phyloP scores from a whole-genome alignment of 208 protist genomes.

The Novymonas esmeraldas region DNA sequence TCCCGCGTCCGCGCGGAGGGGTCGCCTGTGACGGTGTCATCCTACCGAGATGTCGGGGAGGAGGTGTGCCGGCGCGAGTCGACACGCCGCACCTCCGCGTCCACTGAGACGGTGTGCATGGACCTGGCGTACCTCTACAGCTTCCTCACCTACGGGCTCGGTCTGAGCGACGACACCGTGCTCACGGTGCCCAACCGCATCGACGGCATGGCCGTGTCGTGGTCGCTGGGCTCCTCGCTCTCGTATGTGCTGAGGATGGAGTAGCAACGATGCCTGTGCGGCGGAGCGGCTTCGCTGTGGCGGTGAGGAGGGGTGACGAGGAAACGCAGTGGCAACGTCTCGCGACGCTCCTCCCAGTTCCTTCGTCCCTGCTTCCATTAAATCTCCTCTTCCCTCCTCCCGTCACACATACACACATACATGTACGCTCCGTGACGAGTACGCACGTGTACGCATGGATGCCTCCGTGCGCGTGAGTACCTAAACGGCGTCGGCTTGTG shows the following conservation, averaged over 20 bases:
- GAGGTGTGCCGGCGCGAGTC: conserved; percentile 24
- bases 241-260: conserved; percentile 30
- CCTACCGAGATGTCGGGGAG: conserved; percentile 33
- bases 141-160: conserved; percentile 57
- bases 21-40: conserved; percentile 19
- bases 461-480: too few relatives aligned
- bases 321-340: too few relatives aligned
- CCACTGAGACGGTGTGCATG: conserved; percentile 51
- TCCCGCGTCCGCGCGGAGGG: conserved; percentile 17
- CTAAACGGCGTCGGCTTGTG: too few relatives aligned
- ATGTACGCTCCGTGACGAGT: not conserved
- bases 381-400: not conserved
- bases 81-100: not conserved
- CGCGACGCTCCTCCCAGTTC: too few relatives aligned
- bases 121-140: conserved; percentile 81
- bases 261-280: too few relatives aligned
- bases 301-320: too few relatives aligned
- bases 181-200: conserved; percentile 67
- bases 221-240: conserved; percentile 83
- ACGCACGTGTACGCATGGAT: too few relatives aligned
- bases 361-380: not conserved
- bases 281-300: too few relatives aligned
- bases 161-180: conserved; percentile 41
- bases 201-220: conserved; percentile 57
- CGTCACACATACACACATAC: not conserved